These are phyloP conservation scores for Talaromyces islandicus DNA, from an alignment of 2,329 filamentous ascomycete genomes.

Conservation along the genomic window DNA sequence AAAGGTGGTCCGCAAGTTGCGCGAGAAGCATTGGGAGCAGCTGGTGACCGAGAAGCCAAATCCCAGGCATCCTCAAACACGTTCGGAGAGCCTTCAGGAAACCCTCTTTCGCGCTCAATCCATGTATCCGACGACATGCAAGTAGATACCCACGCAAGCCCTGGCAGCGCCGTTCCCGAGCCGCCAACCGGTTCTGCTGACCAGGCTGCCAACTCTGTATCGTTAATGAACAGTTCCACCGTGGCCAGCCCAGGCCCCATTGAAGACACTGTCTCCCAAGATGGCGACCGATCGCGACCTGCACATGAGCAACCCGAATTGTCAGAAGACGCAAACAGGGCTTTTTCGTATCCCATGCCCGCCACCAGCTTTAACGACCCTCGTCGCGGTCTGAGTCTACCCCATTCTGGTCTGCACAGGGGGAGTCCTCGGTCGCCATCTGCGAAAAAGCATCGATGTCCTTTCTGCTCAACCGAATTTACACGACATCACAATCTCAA, in stretches of 20 bases:
- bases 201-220: slow-evolving; percentile 40
- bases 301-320: slow-evolving; percentile 25
- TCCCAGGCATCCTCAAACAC: slow-evolving; percentile 7
- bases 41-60: slow-evolving; percentile 27
- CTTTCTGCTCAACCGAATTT: slow-evolving; percentile 93
- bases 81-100: slow-evolving; percentile 44
- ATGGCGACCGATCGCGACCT: slow-evolving; percentile 35
- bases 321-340: slow-evolving; percentile 41
- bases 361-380: slow-evolving; percentile 45
- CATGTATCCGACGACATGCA: slow-evolving; percentile 44
- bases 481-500: slow-evolving; percentile 97
- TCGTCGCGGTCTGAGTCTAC: slow-evolving; percentile 54
- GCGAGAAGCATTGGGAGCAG: slow-evolving; percentile 34
- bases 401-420: slow-evolving; percentile 50
- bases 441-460: slow-evolving; percentile 90
- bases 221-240: slow-evolving; percentile 45
- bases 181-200: slow-evolving; percentile 46
- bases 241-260: slow-evolving; percentile 43
- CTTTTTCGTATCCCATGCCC: slow-evolving; percentile 61
- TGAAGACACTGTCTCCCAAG: slow-evolving; percentile 37
- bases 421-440: slow-evolving; percentile 63
- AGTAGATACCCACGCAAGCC: slow-evolving; percentile 46
- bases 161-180: slow-evolving; percentile 45
- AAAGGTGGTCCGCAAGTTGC: slow-evolving; percentile 36
- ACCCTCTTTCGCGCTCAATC: slow-evolving; percentile 40